phyloP scores from a whole-genome alignment of 2,329 filamentous ascomycete species.

The Trichoderma atrobrunneum region DNA sequence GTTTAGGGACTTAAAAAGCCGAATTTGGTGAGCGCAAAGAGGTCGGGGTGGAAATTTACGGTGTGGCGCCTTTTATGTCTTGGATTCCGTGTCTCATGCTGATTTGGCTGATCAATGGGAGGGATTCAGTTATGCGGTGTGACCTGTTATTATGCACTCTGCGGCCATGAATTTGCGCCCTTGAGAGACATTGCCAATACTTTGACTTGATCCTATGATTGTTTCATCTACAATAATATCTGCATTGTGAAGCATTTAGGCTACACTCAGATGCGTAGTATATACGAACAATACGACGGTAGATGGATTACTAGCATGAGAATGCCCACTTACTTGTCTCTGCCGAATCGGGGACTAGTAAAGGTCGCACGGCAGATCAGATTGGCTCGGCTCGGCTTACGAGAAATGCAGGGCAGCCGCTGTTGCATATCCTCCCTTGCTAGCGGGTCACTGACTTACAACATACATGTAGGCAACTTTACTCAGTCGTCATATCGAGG shows the following conservation, averaged over 20 bases:
- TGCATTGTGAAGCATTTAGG: background rate
- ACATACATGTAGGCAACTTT: conserved; percentile 16
- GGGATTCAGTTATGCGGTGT: background rate
- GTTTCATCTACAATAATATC: background rate
- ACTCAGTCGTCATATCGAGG: conserved; percentile 3
- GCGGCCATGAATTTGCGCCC: background rate
- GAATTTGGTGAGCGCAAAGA: background rate
- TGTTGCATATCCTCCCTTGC: background rate
- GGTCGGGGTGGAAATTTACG: background rate
- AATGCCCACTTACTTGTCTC: background rate
- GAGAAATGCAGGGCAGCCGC: background rate
- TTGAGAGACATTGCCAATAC: background rate
- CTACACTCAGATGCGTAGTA: background rate
- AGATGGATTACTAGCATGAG: background rate
- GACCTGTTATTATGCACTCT: background rate
- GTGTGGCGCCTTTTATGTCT: background rate
- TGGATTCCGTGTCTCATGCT: background rate
- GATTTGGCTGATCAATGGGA: background rate
- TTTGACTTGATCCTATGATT: background rate
- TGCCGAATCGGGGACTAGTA: background rate
- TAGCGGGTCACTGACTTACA: background rate
- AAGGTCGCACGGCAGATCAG: background rate
- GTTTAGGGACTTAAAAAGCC: background rate
- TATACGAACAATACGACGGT: background rate
- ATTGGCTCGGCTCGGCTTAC: background rate